Base-by-base conservation (phyloP, 2,329 filamentous ascomycete genomes). In the Colletotrichum paranaense region DNA sequence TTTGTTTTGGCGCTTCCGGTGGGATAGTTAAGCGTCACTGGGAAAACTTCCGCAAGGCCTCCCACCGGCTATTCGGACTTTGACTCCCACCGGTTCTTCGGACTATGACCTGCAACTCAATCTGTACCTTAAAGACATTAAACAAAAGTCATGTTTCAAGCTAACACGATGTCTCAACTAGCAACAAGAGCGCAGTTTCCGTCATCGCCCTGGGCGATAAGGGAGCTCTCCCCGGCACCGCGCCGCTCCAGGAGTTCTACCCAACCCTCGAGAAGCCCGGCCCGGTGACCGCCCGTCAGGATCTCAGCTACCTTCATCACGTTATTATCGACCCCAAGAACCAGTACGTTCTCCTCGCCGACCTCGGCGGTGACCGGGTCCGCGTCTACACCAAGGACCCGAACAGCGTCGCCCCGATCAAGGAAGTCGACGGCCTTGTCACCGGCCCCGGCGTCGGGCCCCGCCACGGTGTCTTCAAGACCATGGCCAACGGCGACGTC, bases 401-500 rank as follows among this genome's bases (percentile, higher is more conserved):
- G 9, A 53, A 65, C 35, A 65, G 62, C 35, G 64, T 75, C n/a
- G 75, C 72, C 28, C 75, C 75, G 38, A 63, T 76, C 49, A 58
- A 58, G 14, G 75, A 76, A 58, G 49, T 73, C 8, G 67, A 62
- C 53, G 74, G 72, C 35, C 72, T 76, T 12, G 66, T 57, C 32
- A 67, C 75, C 28, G 69, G 66, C 9, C 72, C 74, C 28, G 75
- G 75, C 22, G 65, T 67, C 28, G 75, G 75, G 7, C 75, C 75
- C 5, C 75, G 75, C 26, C 75, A 76, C 57, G 75, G 72, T 8
- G 75, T 76, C 72, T 76, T 76, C 74, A 69, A 75, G 28, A 73
- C 49, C 56, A 58, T 67, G 14, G 67, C 68, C 69, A 73, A 69
- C 55, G 72, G 75, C 30, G 67, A 76, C 38, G 53, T 68, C 14